Conservation (phyloP, 2,329 filamentous ascomycete genomes). For the Colletotrichum melonis region DNA sequence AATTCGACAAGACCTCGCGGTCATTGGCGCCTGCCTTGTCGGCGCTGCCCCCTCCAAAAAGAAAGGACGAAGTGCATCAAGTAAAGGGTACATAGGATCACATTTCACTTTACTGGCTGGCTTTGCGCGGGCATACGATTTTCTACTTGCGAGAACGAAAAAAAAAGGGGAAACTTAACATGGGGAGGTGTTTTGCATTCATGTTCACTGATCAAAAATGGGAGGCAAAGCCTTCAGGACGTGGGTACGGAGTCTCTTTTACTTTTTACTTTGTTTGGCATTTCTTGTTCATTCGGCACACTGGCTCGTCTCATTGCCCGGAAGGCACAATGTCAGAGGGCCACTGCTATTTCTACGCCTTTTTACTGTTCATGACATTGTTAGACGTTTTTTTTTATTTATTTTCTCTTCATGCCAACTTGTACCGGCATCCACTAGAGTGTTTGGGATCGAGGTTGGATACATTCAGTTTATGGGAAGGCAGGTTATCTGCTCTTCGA, state of each 20-base stretch:
- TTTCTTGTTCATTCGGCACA: constrained; percentile 15
- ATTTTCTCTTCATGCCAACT: constrained; percentile 29
- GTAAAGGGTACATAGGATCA: constrained; percentile 37
- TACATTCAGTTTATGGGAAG: neutral
- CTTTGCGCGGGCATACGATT: constrained; percentile 39
- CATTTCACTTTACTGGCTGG: constrained; percentile 41
- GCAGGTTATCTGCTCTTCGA: constrained; percentile 1
- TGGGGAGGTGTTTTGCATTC: constrained; percentile 51
- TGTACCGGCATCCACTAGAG: constrained; percentile 23
- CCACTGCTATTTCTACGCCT: neutral
- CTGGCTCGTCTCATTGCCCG: constrained; percentile 20
- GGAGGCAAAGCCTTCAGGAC: constrained; percentile 31
- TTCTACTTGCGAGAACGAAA: constrained; percentile 34
- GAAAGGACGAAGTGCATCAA: constrained; percentile 14
- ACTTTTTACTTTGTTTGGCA: constrained; percentile 24
- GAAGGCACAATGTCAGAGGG: constrained; percentile 6
- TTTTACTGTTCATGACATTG: constrained; percentile 30
- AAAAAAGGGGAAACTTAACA: constrained; percentile 43
- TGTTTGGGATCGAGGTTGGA: constrained; percentile 15
- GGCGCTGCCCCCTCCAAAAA: neutral
- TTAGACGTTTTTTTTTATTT: constrained; percentile 35
- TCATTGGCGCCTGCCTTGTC: neutral
- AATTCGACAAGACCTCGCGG: neutral
- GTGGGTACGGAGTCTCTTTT: constrained; percentile 31
- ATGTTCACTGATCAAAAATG: constrained; percentile 50